phyloP scores from a whole-genome alignment of 1,284 basidiomycete genomes.

The Sphagnurus paluster region DNA sequence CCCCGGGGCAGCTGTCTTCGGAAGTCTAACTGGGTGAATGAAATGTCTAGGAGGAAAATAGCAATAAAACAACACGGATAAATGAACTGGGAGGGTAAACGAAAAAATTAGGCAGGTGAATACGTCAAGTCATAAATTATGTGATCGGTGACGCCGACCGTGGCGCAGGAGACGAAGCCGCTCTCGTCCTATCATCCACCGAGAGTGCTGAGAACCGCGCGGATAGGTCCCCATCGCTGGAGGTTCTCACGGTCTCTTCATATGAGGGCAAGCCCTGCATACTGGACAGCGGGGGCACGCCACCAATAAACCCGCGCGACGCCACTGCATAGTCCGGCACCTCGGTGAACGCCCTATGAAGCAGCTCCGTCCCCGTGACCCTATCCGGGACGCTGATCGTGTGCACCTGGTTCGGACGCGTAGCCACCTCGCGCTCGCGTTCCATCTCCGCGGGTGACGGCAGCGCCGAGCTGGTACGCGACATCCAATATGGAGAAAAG shows the following conservation, averaged over 20 bases:
- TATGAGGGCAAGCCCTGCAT: constrained; percentile 79
- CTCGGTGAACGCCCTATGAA: constrained; percentile 64
- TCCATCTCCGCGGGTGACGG: constrained; percentile 11
- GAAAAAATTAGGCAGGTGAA: too few relatives aligned
- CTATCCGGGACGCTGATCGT: constrained; percentile 22
- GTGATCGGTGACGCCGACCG: background rate
- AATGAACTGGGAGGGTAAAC: background rate
- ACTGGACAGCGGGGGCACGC: constrained; percentile 80
- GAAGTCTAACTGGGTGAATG: background rate
- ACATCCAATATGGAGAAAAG: constrained; percentile 29
- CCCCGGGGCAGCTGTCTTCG: background rate
- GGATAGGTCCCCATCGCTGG: constrained; percentile 8
- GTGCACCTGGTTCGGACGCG: constrained; percentile 2
- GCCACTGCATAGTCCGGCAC: constrained; percentile 87
- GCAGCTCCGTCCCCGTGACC: constrained; percentile 38
- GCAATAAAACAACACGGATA: background rate
- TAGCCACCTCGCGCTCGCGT: constrained; percentile 6
- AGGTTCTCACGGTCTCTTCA: constrained; percentile 49
- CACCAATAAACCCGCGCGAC: constrained; percentile 80
- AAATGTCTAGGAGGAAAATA: background rate
- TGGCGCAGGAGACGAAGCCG: background rate
- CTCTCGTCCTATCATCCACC: too few relatives aligned
- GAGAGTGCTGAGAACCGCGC: constrained; percentile 10
- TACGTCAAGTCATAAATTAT: too few relatives aligned
- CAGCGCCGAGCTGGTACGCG: constrained; percentile 13